Base-by-base conservation (phyloP, 768 basidiomycete genomes). In the Royoungia palumana region DNA sequence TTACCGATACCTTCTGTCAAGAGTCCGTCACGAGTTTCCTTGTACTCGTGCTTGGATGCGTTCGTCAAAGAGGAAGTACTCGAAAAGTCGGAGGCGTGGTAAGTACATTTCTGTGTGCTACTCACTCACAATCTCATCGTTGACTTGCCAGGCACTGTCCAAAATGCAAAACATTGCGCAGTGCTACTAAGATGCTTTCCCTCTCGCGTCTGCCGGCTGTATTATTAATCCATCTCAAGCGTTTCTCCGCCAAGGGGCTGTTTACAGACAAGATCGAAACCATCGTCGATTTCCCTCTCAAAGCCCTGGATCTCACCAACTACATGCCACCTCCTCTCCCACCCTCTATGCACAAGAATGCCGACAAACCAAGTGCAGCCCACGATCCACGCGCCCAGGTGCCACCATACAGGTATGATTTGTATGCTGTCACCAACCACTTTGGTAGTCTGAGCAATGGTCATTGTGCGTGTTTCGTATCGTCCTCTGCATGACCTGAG, bases 241-340 rank as follows among this genome's bases (percentile, higher is more conserved):
- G 94, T 36, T 96, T 96, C 73, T 89, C 89, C 44, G 83, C 85
- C 57, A 88, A 91, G 55, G 93, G 93, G 1, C 83, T 82, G 3
- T 96, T 95, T 68, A 94, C 90, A 30, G 94, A 97, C 72, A 97
- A 97, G 73, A 83, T 98, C 45, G 94, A 98, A 67, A 96, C 94
- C 1, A 81, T 85, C 53, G 89, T 98, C 35, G 90, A 96, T 53
- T 99, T 90, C 70, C 95, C 95, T 6, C 68, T 79, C 56, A 82
- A 74, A 53, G 57, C 59, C 17, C 60, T 85, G 41, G 82, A 85
- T 61, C 66, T 85, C 42, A 85, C 92, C 22, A 82, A 85, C 60
- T 94, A 89, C 64, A 85, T 97, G 79, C 95, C 94, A 3, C 76
- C 85, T 4, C 83, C 89, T 2, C 69, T 89, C 3, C 82, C 86